phyloP scores from a whole-genome alignment of 208 protist genomes.

The Trypanosoma lewisi region DNA sequence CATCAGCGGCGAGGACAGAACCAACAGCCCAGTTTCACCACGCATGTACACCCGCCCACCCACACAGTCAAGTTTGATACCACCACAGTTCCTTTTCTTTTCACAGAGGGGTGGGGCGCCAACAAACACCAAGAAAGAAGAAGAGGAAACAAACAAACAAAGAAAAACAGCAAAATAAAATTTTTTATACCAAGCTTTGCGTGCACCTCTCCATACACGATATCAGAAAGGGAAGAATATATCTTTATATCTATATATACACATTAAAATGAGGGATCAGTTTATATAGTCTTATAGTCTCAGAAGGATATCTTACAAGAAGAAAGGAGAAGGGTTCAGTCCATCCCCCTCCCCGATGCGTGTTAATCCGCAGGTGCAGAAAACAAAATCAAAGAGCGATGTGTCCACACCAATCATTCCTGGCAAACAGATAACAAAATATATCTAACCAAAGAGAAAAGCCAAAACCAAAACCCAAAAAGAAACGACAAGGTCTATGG shows the following conservation, averaged over 20 bases:
- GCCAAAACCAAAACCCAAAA: background rate
- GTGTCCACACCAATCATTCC: no score
- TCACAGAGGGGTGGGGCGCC: background rate
- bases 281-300: no score
- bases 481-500: background rate
- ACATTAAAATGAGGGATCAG: no score
- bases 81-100: background rate
- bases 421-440: no score
- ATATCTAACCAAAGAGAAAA: background rate
- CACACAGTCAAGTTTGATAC: background rate
- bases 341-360: no score
- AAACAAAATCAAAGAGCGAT: background rate
- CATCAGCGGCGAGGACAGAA: conserved; percentile 39
- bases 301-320: no score
- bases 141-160: background rate
- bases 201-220: no score
- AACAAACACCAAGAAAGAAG: background rate
- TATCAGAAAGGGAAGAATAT: no score
- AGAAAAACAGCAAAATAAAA: background rate
- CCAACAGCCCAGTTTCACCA: conserved; percentile 58
- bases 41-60: background rate
- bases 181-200: background rate
- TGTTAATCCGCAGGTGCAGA: no score
- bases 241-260: no score
- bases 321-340: no score